Base-by-base conservation (phyloP, 192 early-diverging fungal species). In the Paraglomus brasilianum region DNA sequence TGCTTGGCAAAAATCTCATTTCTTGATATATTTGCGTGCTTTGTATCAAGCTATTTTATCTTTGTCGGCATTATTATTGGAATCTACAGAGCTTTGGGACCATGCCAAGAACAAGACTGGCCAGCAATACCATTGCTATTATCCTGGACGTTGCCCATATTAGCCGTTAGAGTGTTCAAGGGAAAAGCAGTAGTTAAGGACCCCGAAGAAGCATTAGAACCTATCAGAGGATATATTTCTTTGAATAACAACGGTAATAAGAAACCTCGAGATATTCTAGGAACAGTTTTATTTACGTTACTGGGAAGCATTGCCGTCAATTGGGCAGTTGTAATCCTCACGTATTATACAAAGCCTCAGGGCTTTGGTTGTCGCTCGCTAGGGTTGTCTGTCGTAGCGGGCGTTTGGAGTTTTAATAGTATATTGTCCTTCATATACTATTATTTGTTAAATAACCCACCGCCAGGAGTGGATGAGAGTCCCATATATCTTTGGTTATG, bases 351-450 rank as follows among this genome's bases (percentile, higher is more conserved):
- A 17, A 24, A 24, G 6, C 30, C 30, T 30, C 1, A 30, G 3
- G 30, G 30, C 30, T 30, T 30, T 30, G 30, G 5, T 64, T 64
- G 61, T 21, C 61, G 61, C 0, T 10, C 17, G 3, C 51, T 43
- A 42, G 51, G 14, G 8, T 19, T 67, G 1, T n/a, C 49, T 40
- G 17, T 51, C 2, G 6, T 66, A 19, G 50, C 49, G 6, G 13
- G 39, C 7, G 19, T 67, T 10, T 67, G 65, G 65, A 30, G 44
- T 1, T 46, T 64, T 9, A 64, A 64, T 24, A 64, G 45, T 47
- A 48, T 22, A 0, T 0, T 53, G 14, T 17, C 38, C 0, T 42
- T 19, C 2, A 40, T 40, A 0, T 41, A 15, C 38, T 42, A 60
- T 4, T 60, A 43, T 13, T 21, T 5, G 43, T n/a, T 10, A 9